A percentile compares a stretch with the other conserved stretches of the same genome.
These are phyloP conservation scores for Neonectria coccinea DNA, from an alignment of 2,329 filamentous ascomycete species.

Conservation along the genomic window DNA sequence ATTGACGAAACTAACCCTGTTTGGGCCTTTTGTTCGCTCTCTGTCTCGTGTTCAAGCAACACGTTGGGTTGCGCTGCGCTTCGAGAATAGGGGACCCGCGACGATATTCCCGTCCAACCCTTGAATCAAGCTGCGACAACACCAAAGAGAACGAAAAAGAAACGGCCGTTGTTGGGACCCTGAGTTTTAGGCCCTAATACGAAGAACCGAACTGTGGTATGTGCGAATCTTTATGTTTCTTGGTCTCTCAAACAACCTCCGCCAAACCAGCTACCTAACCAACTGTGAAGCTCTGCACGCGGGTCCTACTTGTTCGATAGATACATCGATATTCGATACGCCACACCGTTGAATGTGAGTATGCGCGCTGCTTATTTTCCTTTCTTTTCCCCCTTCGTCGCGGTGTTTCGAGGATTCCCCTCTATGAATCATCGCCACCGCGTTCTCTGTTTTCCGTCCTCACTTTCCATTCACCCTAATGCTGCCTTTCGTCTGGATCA, in stretches of 20 bases:
- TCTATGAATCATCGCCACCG: slow-evolving; percentile 30
- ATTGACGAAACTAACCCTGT: background rate
- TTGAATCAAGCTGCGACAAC: background rate
- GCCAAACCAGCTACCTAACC: background rate
- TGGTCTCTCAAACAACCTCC: background rate
- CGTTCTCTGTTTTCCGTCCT: slow-evolving; percentile 1
- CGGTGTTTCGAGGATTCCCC: background rate
- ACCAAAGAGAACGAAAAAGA: background rate
- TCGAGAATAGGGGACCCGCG: background rate
- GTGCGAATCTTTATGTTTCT: background rate
- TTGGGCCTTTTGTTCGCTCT: background rate
- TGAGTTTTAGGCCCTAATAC: background rate
- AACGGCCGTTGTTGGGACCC: background rate
- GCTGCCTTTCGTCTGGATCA: background rate
- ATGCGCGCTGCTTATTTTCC: background rate
- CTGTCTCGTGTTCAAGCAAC: background rate
- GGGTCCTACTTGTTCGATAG: background rate
- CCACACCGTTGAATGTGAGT: background rate
- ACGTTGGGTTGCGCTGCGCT: too few relatives aligned
- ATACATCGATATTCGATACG: background rate
- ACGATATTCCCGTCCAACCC: background rate
- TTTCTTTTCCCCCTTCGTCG: slow-evolving; percentile 1
- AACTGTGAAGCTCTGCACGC: background rate
- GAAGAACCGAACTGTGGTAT: slow-evolving; percentile 2
- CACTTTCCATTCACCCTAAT: slow-evolving; percentile 14